Evolutionary conservation across 2,329 filamentous ascomycete genomes (phyloP), one percentile per base, ranked within the genome.

Genomic region (Penicillium sp.): DNA sequence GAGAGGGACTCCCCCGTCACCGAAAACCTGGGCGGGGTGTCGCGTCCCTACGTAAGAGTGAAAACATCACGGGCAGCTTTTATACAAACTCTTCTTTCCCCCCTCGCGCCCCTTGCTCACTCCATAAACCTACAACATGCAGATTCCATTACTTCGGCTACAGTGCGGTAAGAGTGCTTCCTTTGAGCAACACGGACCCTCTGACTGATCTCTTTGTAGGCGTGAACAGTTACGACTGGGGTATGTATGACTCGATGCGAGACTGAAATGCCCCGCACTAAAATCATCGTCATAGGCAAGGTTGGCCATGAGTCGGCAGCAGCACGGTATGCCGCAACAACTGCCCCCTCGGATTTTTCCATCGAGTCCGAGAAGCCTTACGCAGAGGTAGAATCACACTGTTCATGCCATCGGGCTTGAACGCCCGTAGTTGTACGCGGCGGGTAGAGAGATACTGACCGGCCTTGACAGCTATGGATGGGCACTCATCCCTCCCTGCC

Each of bases 221-320:
- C 65, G 89, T 95, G 65, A 97, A 97, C 72, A 96, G 90, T 71
- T 98, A 98, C 68, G 93, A 96, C 75, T 98, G 93, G 93, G 93
- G 82, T 83, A 71, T 58, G 74, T 51, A 68, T 53, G 66, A 60
- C 52, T 48, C 39, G 34, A 13, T 40, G 9, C 38, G 37, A 34
- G 41, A 25, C 28, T 39, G 48, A 27, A 43, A 49, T 48, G 41
- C 55, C 49, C 56, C 49, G 50, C 53, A 56, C 64, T 71, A 52
- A 69, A 55, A 18, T 3, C 49, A 50, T 53, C 52, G 39, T 55
- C 52, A 55, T 61, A 84, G 81, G 91, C 57, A 98, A 98, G 77
- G 80, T 90, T 65, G 93, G 93, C 62, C 80, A 81, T 53, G 80
- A 86, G 49, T 97, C 91, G 41, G 87, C 90, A 11, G 93, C 90